Evolutionary conservation across 495 filamentous ascomycete genomes (phyloP).

Genomic region (Entonaema liquescens): DNA sequence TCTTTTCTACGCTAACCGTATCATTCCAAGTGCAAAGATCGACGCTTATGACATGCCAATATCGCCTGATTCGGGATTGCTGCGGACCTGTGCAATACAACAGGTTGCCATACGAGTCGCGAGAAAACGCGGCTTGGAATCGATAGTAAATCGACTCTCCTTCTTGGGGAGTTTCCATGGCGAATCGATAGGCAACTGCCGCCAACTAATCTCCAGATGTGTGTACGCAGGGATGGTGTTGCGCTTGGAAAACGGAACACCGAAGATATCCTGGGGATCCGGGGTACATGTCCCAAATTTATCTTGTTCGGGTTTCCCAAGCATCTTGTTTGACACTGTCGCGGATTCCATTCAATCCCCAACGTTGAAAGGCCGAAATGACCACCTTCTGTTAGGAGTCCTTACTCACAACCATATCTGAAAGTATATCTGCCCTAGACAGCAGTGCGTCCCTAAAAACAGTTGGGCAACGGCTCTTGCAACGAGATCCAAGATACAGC

Average conservation of each 20-base stretch:
- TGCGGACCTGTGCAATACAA: slow-evolving; percentile 28
- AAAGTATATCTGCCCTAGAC: not conserved
- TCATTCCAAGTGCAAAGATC: not conserved
- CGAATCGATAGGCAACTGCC: not conserved
- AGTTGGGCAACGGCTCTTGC: not conserved
- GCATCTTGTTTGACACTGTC: not conserved
- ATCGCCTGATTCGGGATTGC: not conserved
- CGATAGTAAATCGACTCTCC: slow-evolving; percentile 38
- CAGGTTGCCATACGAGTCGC: slow-evolving; percentile 6
- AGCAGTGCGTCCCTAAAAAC: not conserved
- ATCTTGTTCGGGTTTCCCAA: not conserved
- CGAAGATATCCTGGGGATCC: slow-evolving; percentile 4
- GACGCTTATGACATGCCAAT: slow-evolving; percentile 13
- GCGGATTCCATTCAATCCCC: not conserved
- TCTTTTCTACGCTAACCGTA: not conserved
- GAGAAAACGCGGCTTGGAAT: slow-evolving; percentile 21
- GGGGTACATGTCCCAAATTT: slow-evolving; percentile 10
- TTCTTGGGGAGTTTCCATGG: slow-evolving; percentile 27
- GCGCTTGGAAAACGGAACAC: not conserved
- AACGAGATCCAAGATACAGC: not conserved
- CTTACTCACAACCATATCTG: not conserved
- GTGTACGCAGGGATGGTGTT: not conserved
- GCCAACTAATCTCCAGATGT: not conserved
- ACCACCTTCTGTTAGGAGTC: too few species aligned
- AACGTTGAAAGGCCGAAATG: not conserved